Base-by-base conservation (phyloP, 192 early-diverging fungal species). In the Rhizophagus sp. region DNA sequence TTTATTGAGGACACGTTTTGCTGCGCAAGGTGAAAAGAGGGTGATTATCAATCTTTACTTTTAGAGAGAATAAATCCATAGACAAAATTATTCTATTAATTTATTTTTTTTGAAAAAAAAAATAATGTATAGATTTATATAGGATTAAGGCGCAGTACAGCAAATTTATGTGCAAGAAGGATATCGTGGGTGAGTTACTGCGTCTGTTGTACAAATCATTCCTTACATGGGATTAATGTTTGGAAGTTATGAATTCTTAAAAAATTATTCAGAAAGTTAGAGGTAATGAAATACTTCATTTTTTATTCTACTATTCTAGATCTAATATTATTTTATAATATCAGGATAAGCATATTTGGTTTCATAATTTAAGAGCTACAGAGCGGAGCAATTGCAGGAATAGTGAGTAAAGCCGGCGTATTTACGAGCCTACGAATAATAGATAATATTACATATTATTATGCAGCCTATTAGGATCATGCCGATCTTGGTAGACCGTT, bases 191-290 rank as follows among this genome's bases (percentile, higher is more conserved):
- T 95, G 97, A 0, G 81, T 97, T 62, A 84, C 90, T 62, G 93
- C 97, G 8, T 89, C 96, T 4, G 83, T 95, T 33, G 82, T 94
- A 17, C 95, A 97, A 85, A 96, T 99, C 39, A 93, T 96, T 83
- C 98, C 98, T 19, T 97, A 97, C 73, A 97, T 97, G 95, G 96
- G 96, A 19, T 86, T 97, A 15, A 89, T 96, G 81, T 99, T 99
- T 89, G 89, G 91, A 57, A 91, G 62, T 39, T 64, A 63, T 63
- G 75, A 63, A 64, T 41, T 65, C 3, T 76, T 41, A 22, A 73
- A 73, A 73, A 73, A 30, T 50, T 27, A 19, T 73, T 73, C 52
- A 12, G 27, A 30, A 41, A 25, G 3, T 22, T 73, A 8, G 71
- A 82, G 81, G 83, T 90, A 83, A 78, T 52, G 27, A 24, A 44